Conservation (phyloP, 768 basidiomycete species). For the Pisolithus microcarpus region DNA sequence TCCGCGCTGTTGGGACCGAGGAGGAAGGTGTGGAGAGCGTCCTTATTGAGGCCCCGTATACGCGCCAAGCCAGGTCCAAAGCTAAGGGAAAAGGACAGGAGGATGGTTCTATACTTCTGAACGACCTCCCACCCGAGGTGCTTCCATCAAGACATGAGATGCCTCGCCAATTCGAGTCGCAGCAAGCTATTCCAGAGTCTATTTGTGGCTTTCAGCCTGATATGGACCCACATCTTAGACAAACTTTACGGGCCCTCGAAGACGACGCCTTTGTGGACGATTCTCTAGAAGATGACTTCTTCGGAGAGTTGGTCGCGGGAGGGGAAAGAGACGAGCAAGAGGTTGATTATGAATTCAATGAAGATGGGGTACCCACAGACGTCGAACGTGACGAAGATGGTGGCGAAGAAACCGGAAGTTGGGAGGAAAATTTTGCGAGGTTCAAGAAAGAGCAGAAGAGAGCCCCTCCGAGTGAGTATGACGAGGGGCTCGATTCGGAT, state of each 20-base stretch:
- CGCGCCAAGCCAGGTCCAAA: constrained; percentile 29
- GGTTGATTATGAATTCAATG: constrained; percentile 60
- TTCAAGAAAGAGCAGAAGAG: constrained; percentile 56
- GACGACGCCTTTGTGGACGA: constrained; percentile 93
- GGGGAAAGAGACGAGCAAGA: constrained; percentile 61
- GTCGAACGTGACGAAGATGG: constrained; percentile 19
- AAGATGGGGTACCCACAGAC: constrained; percentile 30
- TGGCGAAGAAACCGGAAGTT: constrained; percentile 38
- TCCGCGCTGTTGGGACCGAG: constrained; percentile 67
- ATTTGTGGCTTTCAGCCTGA: constrained; percentile 89
- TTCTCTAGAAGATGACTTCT: constrained; percentile 67
- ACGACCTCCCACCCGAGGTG: constrained; percentile 60
- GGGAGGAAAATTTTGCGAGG: constrained; percentile 75
- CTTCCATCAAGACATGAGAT: constrained; percentile 70
- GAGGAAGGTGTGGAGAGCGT: constrained; percentile 79
- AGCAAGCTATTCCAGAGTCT: constrained; percentile 73
- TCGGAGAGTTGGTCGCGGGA: constrained; percentile 59
- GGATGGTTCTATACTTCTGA: constrained; percentile 34
- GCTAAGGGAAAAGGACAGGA: constrained; percentile 33
- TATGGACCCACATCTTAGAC: constrained; percentile 93
- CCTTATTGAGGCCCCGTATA: constrained; percentile 66
- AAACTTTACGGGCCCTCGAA: constrained; percentile 88
- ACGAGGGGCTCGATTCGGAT: constrained; percentile 54
- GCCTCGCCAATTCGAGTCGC: constrained; percentile 65
- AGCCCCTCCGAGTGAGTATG: constrained; percentile 33